phyloP scores from a whole-genome alignment of 2,329 filamentous ascomycete genomes.

The Pseudocercospora fijiensis region DNA sequence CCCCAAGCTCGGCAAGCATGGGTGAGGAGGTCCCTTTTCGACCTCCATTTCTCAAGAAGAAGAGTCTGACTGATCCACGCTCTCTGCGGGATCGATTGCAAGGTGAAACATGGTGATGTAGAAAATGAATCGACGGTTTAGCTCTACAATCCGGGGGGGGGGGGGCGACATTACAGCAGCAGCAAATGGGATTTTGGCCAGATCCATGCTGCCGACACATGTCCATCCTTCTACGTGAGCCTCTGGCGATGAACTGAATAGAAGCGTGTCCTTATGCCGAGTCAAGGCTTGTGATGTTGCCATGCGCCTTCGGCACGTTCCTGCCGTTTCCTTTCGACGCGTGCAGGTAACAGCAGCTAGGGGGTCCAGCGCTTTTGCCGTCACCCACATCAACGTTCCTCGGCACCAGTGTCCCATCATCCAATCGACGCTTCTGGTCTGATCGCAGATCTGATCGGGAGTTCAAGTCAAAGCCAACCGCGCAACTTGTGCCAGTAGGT shows the following conservation, averaged over 20 bases:
- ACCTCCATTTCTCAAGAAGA: conserved; percentile 23
- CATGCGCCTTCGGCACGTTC: too few species aligned
- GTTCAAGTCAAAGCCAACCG: conserved; percentile 37
- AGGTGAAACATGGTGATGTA: conserved; percentile 19
- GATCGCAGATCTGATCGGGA: conserved; percentile 34
- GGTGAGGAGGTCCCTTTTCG: background rate
- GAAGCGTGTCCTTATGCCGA: too few species aligned
- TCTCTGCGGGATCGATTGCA: conserved; percentile 29
- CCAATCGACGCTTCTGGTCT: too few species aligned
- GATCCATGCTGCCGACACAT: too few species aligned
- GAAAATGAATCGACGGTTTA: background rate
- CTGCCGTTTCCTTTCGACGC: background rate
- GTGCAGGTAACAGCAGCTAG: background rate
- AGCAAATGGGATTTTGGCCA: too few species aligned
- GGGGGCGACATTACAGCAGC: too few species aligned
- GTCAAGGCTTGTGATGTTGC: too few species aligned
- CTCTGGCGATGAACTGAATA: too few species aligned
- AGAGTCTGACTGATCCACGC: conserved; percentile 32
- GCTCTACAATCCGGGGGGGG: too few species aligned
- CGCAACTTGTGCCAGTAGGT: conserved; percentile 44
- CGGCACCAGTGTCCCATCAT: too few species aligned
- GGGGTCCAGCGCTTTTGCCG: background rate
- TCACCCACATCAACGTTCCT: background rate
- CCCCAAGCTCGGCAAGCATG: background rate
- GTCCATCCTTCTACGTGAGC: too few species aligned